Evolutionary conservation across 176 grass and related monocot genomes (phyloP).

Genomic region (Avena atlantica): DNA sequence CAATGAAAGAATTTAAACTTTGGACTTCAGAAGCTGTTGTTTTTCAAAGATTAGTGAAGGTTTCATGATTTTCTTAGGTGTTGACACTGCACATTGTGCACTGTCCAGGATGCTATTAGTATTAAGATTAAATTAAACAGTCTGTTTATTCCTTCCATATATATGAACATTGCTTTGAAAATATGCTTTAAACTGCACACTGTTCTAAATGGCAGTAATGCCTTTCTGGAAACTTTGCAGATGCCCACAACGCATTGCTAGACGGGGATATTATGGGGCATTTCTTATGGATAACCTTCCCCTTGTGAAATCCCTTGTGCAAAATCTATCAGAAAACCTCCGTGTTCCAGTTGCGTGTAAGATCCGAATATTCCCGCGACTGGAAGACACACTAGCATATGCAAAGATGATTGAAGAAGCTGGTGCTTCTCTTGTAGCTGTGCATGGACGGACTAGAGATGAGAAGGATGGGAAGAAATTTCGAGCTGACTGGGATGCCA

Average conservation of each 20-base stretch:
- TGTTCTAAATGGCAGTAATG: conserved; percentile 14
- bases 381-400: conserved; percentile 88
- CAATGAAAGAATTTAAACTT: background rate
- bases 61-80: background rate
- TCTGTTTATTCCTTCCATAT: background rate
- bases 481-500: conserved; percentile 85
- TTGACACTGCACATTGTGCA: background rate
- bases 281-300: conserved; percentile 98
- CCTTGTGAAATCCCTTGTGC: conserved; percentile 80
- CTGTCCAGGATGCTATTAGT: background rate
- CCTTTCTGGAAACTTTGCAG: conserved; percentile 57
- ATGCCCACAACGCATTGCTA: conserved; percentile 93
- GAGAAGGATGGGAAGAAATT: conserved; percentile 93
- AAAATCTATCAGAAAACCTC: conserved; percentile 77
- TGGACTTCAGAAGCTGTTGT: background rate
- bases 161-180: conserved; percentile 8
- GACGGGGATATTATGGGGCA: conserved; percentile 89
- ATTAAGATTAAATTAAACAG: background rate
- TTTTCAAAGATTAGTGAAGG: background rate
- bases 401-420: conserved; percentile 97
- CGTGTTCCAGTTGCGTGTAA: conserved; percentile 88
- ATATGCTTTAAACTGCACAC: background rate
- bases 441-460: conserved; percentile 94
- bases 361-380: conserved; percentile 78
- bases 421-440: conserved; percentile 88